Percentiles rank a stretch among this genome's conserved stretches.
Evolutionary conservation across 1,284 basidiomycete species (phyloP).

Genomic region (Prillingera fragicola): DNA sequence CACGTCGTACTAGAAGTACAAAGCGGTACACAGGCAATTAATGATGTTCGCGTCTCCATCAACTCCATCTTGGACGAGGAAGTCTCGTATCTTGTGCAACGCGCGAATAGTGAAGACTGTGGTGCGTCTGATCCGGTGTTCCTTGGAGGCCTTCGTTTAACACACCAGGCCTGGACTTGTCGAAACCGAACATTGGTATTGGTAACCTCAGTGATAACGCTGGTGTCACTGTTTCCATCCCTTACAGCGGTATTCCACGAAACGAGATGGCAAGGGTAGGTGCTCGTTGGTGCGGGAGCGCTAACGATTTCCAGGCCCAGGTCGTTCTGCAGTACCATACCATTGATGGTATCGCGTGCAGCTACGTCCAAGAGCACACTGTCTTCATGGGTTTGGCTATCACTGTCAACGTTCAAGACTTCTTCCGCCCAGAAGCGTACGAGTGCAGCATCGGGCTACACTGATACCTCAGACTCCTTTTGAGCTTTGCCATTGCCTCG

Average conservation of each 20-base stretch:
- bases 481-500: slow-evolving; percentile 47
- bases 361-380: slow-evolving; percentile 26
- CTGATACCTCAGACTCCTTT: slow-evolving; percentile 37
- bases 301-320: slow-evolving; percentile 20
- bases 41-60: slow-evolving; percentile 16
- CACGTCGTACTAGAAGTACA: slow-evolving; percentile 29
- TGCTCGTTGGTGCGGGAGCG: not conserved
- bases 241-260: slow-evolving; percentile 30
- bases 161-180: slow-evolving; percentile 7
- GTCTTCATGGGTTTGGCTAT: slow-evolving; percentile 44
- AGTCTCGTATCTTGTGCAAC: slow-evolving; percentile 20
- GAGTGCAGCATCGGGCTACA: slow-evolving; percentile 9
- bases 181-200: slow-evolving; percentile 10
- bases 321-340: slow-evolving; percentile 26
- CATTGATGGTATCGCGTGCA: slow-evolving; percentile 3
- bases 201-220: slow-evolving; percentile 17
- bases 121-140: too few species aligned
- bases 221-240: slow-evolving; percentile 19
- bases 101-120: slow-evolving; percentile 11
- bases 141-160: too few species aligned
- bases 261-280: slow-evolving; percentile 28
- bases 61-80: slow-evolving; percentile 21
- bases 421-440: slow-evolving; percentile 47
- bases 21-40: slow-evolving; percentile 17
- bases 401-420: slow-evolving; percentile 50